Base-by-base conservation (phyloP, 2,329 filamentous ascomycete species). In the Microdochium trichocladiopsis region DNA sequence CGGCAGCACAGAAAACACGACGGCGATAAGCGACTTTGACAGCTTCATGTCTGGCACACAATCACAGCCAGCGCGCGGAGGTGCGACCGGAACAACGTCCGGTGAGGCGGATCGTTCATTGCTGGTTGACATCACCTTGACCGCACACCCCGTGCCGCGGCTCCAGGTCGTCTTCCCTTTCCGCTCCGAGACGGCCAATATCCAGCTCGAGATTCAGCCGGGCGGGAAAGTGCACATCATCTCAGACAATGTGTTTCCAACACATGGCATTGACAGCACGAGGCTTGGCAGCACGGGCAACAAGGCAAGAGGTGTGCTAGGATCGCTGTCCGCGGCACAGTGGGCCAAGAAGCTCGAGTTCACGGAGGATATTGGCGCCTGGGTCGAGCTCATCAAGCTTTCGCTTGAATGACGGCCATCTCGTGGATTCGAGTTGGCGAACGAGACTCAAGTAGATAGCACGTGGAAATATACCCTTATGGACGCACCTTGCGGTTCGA, bases 151-250 rank as follows among this genome's bases (percentile, higher is more conserved):
- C 0, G 64, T 73, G 8, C 74, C 76, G 4, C 72, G 73, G 25
- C 64, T 83, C 16, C 72, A 77, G 51, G 68, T 83, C 6, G 72
- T 77, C 9, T 83, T 83, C 56, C 79, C 79, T 1, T 78, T 82
- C 60, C 66, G 66, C 33, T 56, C 66, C 16, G 66, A 63, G 31
- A 79, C 75, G 2, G 78, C 76, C 4, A 77, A 77, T 53, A 68
- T 87, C 23, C 75, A 74, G 24, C 60, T 88, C 12, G 80, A 82
- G 58, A 77, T 88, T 18, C 72, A 78, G 21, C 71, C 77, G 33
- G 83, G 85, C 52, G 85, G 79, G 4, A 71, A 78, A 14, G 73
- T 88, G 3, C 71, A 78, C 18, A 71, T 88, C 33, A 67, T 75
- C 2, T 75, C 79, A 23, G 80, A 87, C 58, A 85, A 86, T 56